Base-by-base conservation (phyloP, 2,329 filamentous ascomycete genomes). In the Didymella pinodella region DNA sequence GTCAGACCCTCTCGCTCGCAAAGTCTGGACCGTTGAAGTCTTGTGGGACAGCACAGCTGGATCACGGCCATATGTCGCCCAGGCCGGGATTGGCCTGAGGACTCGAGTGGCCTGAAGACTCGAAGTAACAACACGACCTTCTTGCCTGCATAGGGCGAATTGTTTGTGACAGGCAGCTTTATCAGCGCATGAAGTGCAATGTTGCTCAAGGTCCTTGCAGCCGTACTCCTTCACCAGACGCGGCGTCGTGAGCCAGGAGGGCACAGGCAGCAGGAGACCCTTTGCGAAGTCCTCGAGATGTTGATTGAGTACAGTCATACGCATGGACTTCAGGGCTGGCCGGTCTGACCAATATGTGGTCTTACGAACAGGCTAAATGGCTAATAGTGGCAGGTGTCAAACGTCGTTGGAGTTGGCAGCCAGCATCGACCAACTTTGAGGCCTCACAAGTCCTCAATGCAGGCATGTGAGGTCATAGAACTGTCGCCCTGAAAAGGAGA, bases 21-120 rank as follows among this genome's bases (percentile, higher is more conserved):
- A 41, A 41, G 47, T 51, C 56, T 59, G 51, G 41, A 51, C 51
- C 46, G 20, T 32, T 20, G 43, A 28, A 14, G 36, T 28, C 54
- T 66, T 59, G 65, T 70, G 68, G 56, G 65, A 70, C 65, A 61
- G 58, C 54, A 52, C 66, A 54, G 57, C 48, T 61, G 41, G 47
- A 43, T 31, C 45, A 48, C 34, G 41, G 36, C 20, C 45, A 20
- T 20, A 25, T 46, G 50, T 50, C 12, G 25, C 32, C n/a, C 40
- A 32, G 44, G 32, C 56, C 41, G 41, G 47, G 56, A 47, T 46
- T 36, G 32, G 46, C 50, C 25, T 51, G 41, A 43, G 8, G 8
- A 26, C 8, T n/a, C 26, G 18, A 43, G 26, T 32, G 56, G 26
- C 47, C 22, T 22, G 22, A 22, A 3, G 29, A 41, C 28, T 44